Evolutionary conservation across 2,329 filamentous ascomycete genomes (phyloP).

Genomic region (Epichloe glyceriae): DNA sequence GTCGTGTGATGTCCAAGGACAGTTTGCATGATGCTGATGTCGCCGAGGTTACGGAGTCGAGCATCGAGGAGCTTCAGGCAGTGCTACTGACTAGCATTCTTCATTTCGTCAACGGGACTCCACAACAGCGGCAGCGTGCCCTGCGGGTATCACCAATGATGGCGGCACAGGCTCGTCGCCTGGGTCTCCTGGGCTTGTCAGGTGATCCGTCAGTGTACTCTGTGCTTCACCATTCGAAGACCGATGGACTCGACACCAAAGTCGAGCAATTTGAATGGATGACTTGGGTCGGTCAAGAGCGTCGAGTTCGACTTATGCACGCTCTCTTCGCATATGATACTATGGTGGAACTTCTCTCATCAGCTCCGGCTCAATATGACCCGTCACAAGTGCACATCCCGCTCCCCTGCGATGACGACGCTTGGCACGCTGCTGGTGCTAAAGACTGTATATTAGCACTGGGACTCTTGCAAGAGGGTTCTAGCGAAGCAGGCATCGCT

Average conservation of each 20-base stretch:
- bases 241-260: constrained; percentile 26
- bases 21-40: constrained; percentile 9
- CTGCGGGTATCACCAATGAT: constrained; percentile 45
- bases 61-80: constrained; percentile 56
- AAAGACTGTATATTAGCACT: constrained; percentile 52
- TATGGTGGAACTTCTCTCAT: constrained; percentile 59
- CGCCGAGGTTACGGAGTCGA: constrained; percentile 20
- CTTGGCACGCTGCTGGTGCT: constrained; percentile 53
- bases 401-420: constrained; percentile 59
- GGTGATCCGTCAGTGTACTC: constrained; percentile 24
- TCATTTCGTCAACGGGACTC: constrained; percentile 58
- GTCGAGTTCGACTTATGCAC: constrained; percentile 51
- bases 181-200: constrained; percentile 42
- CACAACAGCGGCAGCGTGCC: constrained; percentile 50
- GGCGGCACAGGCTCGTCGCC: constrained; percentile 41
- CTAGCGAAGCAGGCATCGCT: constrained; percentile 38
- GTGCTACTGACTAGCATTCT: constrained; percentile 48
- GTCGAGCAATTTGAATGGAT: constrained; percentile 36
- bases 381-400: constrained; percentile 51
- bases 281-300: constrained; percentile 59
- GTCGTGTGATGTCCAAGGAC: constrained; percentile 29
- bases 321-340: constrained; percentile 52
- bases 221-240: constrained; percentile 49
- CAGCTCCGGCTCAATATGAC: constrained; percentile 49
- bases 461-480: constrained; percentile 44